Evolutionary conservation across 768 basidiomycete species (phyloP).

Genomic region (Suillus clintonianus): DNA sequence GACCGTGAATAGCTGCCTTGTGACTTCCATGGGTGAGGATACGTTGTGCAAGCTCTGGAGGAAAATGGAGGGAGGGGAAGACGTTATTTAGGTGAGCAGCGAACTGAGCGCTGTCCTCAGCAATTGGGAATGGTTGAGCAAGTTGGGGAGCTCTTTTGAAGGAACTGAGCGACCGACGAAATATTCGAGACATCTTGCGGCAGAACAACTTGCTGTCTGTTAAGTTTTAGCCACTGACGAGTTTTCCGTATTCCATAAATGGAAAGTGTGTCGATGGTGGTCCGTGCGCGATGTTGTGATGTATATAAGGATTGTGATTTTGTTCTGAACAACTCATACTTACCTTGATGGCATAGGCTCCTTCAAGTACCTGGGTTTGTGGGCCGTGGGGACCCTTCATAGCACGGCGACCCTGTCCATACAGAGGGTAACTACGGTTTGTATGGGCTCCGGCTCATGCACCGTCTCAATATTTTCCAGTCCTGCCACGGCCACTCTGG

Average conservation of each 20-base stretch:
- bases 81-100: conserved; percentile 60
- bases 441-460: conserved; percentile 70
- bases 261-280: conserved; percentile 9
- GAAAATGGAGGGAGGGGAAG: conserved; percentile 69
- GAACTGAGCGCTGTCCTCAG: conserved; percentile 29
- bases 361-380: conserved; percentile 57
- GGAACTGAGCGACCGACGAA: conserved; percentile 1
- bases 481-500: conserved; percentile 62
- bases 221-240: background rate
- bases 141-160: background rate
- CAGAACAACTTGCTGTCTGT: background rate
- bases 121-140: background rate
- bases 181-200: conserved; percentile 1
- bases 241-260: background rate
- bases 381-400: conserved; percentile 55
- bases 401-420: conserved; percentile 60
- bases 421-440: conserved; percentile 46
- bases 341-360: conserved; percentile 65
- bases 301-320: conserved; percentile 12
- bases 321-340: conserved; percentile 40
- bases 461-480: conserved; percentile 82
- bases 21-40: conserved; percentile 82
- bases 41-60: conserved; percentile 67
- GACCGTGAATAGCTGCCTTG: conserved; percentile 60
- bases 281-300: conserved; percentile 18